These are phyloP conservation scores for Neurospora sublineolata DNA, from an alignment of 495 filamentous ascomycete species.

Conservation along the genomic window DNA sequence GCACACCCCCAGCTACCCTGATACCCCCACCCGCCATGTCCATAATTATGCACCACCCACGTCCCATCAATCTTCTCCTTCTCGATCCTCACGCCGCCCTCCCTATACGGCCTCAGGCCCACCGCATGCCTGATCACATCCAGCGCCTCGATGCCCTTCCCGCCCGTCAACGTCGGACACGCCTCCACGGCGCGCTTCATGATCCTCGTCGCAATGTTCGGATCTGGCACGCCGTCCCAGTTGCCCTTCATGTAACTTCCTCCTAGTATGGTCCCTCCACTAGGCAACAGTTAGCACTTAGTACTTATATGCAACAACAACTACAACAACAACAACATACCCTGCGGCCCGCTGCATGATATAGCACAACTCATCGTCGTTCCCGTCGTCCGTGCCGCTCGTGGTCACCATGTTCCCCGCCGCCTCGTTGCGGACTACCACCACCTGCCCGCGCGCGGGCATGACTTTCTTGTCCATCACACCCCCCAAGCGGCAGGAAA, in stretches of 20 bases:
- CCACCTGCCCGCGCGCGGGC: slow-evolving; percentile 77
- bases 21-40: slow-evolving; percentile 88
- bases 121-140: slow-evolving; percentile 84
- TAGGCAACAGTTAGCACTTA: too few relatives aligned
- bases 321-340: too few relatives aligned
- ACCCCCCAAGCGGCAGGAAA: slow-evolving; percentile 63
- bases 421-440: slow-evolving; percentile 75
- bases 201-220: slow-evolving; percentile 70
- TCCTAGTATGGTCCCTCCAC: slow-evolving; percentile 70
- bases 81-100: slow-evolving; percentile 70
- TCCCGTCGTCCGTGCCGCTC: slow-evolving; percentile 70
- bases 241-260: slow-evolving; percentile 74
- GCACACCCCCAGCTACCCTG: slow-evolving; percentile 83
- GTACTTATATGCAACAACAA: too few relatives aligned
- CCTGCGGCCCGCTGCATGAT: slow-evolving; percentile 81
- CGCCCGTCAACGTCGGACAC: slow-evolving; percentile 61
- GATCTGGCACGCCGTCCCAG: slow-evolving; percentile 75
- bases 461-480: slow-evolving; percentile 65
- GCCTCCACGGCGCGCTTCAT: slow-evolving; percentile 73
- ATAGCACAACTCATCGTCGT: slow-evolving; percentile 66
- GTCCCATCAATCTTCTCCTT: slow-evolving; percentile 60
- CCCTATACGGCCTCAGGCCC: slow-evolving; percentile 67
- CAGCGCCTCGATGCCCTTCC: slow-evolving; percentile 67
- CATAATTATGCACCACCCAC: slow-evolving; percentile 89
- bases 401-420: slow-evolving; percentile 55